phyloP scores from a whole-genome alignment of 768 basidiomycete species.

The Suillus weaverae region DNA sequence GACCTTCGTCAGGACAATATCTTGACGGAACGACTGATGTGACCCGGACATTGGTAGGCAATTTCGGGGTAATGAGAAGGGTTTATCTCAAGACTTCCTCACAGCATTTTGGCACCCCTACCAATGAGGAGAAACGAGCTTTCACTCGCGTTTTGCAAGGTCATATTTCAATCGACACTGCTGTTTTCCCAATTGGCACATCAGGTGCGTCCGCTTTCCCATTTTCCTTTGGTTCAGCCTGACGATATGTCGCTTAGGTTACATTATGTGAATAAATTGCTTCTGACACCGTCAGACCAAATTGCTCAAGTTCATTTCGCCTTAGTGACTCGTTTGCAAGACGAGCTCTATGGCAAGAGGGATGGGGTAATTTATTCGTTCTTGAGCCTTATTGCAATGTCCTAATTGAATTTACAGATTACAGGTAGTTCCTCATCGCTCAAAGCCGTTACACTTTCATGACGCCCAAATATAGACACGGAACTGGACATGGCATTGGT shows the following conservation, averaged over 20 bases:
- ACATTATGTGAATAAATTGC: constrained; percentile 45
- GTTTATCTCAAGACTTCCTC: neutral
- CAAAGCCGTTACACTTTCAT: neutral
- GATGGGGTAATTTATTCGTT: constrained; percentile 57
- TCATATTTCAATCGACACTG: constrained; percentile 85
- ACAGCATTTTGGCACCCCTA: constrained; percentile 88
- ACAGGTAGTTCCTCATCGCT: constrained; percentile 41
- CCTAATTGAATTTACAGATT: constrained; percentile 41
- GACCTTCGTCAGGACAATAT: constrained; percentile 61
- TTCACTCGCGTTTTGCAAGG: constrained; percentile 93
- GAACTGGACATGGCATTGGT: constrained; percentile 94
- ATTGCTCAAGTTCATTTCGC: constrained; percentile 4
- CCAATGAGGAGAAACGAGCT: constrained; percentile 77
- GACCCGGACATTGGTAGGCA: constrained; percentile 79
- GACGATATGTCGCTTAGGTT: constrained; percentile 40
- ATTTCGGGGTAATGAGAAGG: neutral
- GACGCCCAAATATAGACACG: constrained; percentile 53
- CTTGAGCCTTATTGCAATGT: constrained; percentile 5
- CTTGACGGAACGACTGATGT: constrained; percentile 95
- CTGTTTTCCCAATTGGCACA: constrained; percentile 79
- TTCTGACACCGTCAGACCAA: neutral
- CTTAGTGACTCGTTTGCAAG: constrained; percentile 80
- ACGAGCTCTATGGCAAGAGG: constrained; percentile 80
- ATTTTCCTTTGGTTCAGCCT: neutral
- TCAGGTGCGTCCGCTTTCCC: constrained; percentile 48